These are phyloP conservation scores for Malassezia pachydermatis DNA, from an alignment of 1,284 basidiomycete genomes.

Conservation along the genomic window DNA sequence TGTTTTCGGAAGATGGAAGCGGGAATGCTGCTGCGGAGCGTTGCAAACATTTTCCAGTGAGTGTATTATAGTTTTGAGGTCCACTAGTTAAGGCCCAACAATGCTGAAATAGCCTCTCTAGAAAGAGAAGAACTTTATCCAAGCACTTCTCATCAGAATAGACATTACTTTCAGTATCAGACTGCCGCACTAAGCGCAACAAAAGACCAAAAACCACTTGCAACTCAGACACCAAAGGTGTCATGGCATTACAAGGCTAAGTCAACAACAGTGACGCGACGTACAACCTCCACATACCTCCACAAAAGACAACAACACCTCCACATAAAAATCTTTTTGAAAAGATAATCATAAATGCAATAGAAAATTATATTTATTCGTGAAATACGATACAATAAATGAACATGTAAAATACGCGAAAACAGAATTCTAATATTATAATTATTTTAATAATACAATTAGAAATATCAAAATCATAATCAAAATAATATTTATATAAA, in stretches of 20 bases:
- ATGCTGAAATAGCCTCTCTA: not conserved
- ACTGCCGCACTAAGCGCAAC: too few relatives aligned
- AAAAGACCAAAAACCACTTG: too few relatives aligned
- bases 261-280: too few relatives aligned
- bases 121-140: not conserved
- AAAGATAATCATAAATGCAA: not conserved
- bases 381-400: not conserved
- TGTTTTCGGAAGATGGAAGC: not conserved
- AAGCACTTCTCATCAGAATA: too few relatives aligned
- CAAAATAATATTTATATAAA: not conserved
- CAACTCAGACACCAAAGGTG: too few relatives aligned
- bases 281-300: too few relatives aligned
- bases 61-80: not conserved
- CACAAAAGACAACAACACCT: too few relatives aligned
- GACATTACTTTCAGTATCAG: too few relatives aligned
- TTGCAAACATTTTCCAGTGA: not conserved
- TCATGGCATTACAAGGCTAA: too few relatives aligned
- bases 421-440: not conserved
- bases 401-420: not conserved
- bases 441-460: not conserved
- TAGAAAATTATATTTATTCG: not conserved
- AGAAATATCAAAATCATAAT: not conserved
- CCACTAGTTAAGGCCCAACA: slow-evolving; percentile 4
- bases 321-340: too few relatives aligned
- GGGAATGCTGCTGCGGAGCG: not conserved